Base-by-base conservation (phyloP, 257 asterid species). In the Scutellaria minor region DNA sequence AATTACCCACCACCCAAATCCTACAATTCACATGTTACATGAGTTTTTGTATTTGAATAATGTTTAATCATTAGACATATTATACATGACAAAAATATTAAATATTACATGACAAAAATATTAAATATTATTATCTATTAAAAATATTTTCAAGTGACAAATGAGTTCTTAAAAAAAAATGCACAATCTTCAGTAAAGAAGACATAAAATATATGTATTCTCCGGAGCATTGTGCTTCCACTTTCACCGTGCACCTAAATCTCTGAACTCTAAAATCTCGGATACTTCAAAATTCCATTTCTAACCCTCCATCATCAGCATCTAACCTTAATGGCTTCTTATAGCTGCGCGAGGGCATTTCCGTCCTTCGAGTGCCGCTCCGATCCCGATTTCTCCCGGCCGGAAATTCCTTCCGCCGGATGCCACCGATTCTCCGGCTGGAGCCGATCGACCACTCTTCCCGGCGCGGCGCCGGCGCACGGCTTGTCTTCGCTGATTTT, bases 331-430 rank as follows among this genome's bases (percentile, higher is more conserved):
- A 89, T 90, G 97, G 93, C 96, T 55, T 79, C 83, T 31, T 79
- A 88, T 20, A 82, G 85, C 83, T 82, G 85, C 60, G 70, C 88
- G 5, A 78, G 57, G 72, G 74, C 77, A 57, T 75, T 86, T 58
- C 80, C 90, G 22, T 73, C 89, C 42, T 88, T 86, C 72, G 80
- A 85, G 37, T 85, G 90, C 83, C 96, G 91, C 7, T 81, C 90
- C 13, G 91, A 85, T 72, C 82, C 91, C 42, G 85, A 83, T 12
- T 83, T 82, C 77, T 79, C 89, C 65, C 80, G 76, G 13, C 77
- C 83, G 15, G 83, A 81, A 76, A 70, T 73, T 62, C 83, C 91
- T 54, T 62, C 78, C 9, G 67, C 80, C 51, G 84, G 85, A 56
- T 64, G 14, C 64, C 69, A 70, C 39, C 31, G 72, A 15, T 69